Percentiles rank a stretch among this genome's conserved stretches.
Evolutionary conservation across 2,329 filamentous ascomycete genomes (phyloP).

Genomic region (Xylariaceae sp.): DNA sequence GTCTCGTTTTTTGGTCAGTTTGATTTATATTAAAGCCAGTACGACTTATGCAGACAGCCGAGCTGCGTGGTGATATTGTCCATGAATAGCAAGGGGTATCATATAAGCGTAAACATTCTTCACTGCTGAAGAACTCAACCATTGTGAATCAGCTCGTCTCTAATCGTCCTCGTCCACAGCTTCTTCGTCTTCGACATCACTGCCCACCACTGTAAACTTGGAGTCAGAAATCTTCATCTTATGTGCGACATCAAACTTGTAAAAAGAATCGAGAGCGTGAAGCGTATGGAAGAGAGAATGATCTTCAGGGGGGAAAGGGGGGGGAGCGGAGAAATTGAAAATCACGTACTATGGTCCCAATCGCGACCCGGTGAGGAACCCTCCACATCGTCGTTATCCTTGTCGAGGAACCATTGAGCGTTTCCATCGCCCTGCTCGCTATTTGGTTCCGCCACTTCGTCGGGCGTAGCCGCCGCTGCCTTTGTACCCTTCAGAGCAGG

Average conservation of each 20-base stretch:
- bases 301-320: not conserved
- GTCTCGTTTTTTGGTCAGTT: no score
- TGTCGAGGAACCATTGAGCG: slow-evolving; percentile 15
- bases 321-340: not conserved
- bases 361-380: slow-evolving; percentile 10
- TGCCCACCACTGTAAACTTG: slow-evolving; percentile 7
- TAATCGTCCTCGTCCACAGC: slow-evolving; percentile 26
- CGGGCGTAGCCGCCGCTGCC: slow-evolving; percentile 2
- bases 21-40: no score
- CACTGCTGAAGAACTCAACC: not conserved
- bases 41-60: no score
- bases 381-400: slow-evolving; percentile 28
- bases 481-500: slow-evolving; percentile 11
- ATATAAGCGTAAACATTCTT: not conserved
- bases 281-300: not conserved
- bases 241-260: no score
- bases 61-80: no score
- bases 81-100: not conserved
- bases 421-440: slow-evolving; percentile 10
- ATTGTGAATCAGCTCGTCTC: not conserved
- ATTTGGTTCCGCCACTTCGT: not conserved
- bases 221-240: not conserved
- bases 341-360: slow-evolving; percentile 9
- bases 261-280: not conserved
- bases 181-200: slow-evolving; percentile 27